Evolutionary conservation across 2,329 filamentous ascomycete genomes (phyloP), one percentile per base, ranked within the genome.

Genomic region (Exophiala alcalophila): DNA sequence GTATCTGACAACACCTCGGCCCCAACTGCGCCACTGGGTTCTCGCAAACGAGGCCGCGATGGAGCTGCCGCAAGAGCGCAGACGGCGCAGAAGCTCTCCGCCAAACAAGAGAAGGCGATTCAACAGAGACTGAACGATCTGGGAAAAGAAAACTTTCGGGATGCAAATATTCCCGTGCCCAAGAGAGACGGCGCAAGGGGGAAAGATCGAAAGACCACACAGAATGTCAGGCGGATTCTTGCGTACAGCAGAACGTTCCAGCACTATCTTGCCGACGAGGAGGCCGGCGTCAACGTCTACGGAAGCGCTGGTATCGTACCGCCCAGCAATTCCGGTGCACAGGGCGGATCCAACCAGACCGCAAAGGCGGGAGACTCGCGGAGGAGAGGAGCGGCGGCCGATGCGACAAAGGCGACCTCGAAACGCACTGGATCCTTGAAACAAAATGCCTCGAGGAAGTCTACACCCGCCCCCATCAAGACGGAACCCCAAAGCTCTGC

Each of bases 21-120:
- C 54, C 63, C 69, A 36, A 62, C 71, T 38, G 72, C 73, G 47
- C 68, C 72, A 54, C 67, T 69, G 15, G 40, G 39, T 16, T 47
- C 51, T 2, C 53, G 57, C 56, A 57, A 66, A 71, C 51, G 66
- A 64, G 67, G 65, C 32, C 77, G 84, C 50, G 94, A 94, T 4
- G 70, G 66, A 35, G 69, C 70, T 19, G 76, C 44, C 19, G 12
- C 21, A n/a, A 44, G 20, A 4, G 40, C 44, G 4, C 20, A 36
- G 23, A 68, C 52, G 65, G 73, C 7, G 76, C 79, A 53, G 86
- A 94, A 56, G 74, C 35, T 88, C 32, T 83, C 80, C 21, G 85
- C 86, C n/a, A 77, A 88, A 40, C 86, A 94, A 63, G 84, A 91
- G 59, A 82, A 83, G 29, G 90, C 88, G 54, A 77, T 90, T 37